Evolutionary conservation across 176 grass and related monocot species (phyloP).

Genomic region (Eleusine coracana): DNA sequence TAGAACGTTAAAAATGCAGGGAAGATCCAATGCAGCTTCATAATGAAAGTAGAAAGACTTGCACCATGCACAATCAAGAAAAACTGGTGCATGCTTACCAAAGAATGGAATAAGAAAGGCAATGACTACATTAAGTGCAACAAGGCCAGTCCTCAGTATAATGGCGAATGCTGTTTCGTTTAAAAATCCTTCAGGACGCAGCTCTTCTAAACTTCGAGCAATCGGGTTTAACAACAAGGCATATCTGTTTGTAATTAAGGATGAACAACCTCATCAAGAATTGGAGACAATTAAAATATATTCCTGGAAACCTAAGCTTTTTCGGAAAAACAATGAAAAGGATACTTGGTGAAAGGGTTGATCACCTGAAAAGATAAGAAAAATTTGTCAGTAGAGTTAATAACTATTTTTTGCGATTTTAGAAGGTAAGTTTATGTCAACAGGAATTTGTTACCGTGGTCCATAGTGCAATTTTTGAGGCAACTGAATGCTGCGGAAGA

Average conservation of each 20-base stretch:
- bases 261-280: slow-evolving; percentile 18
- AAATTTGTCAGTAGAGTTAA: neutral
- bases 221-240: slow-evolving; percentile 85
- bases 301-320: slow-evolving; percentile 27
- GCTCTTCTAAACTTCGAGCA: slow-evolving; percentile 87
- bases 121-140: slow-evolving; percentile 78
- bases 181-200: slow-evolving; percentile 54
- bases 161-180: slow-evolving; percentile 55
- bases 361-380: slow-evolving; percentile 67
- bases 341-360: slow-evolving; percentile 98
- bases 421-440: neutral
- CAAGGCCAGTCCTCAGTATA: slow-evolving; percentile 68
- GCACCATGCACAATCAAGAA: neutral
- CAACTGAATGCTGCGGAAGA: slow-evolving; percentile 79
- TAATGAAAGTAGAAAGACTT: neutral
- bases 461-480: slow-evolving; percentile 86
- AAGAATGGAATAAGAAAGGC: slow-evolving; percentile 93
- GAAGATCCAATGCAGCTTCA: neutral
- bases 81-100: slow-evolving; percentile 49
- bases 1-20: slow-evolving; percentile 19
- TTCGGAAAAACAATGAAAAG: slow-evolving; percentile 30
- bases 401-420: neutral
- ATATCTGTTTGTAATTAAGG: slow-evolving; percentile 73
- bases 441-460: slow-evolving; percentile 67
- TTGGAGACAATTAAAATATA: slow-evolving; percentile 3